Evolutionary conservation across 139 green algal genomes (phyloP), one percentile per base, ranked within the genome.

Genomic region (Bryopsis sp.): DNA sequence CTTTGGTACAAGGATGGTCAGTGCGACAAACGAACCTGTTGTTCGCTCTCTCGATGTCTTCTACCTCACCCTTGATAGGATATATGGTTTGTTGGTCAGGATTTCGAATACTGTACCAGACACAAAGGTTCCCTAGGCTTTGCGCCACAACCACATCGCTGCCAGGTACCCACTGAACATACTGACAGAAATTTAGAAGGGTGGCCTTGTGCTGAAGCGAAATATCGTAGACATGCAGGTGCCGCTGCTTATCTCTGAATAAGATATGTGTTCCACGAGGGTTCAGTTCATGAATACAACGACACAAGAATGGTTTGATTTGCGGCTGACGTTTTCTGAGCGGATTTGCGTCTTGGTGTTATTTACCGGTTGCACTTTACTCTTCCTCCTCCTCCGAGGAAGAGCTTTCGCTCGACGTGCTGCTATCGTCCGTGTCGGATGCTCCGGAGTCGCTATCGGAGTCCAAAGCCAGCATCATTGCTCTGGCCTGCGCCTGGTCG

Each of bases 131-230:
- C 64, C 72, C 67, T 29, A 81, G 71, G 70, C 59, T 82, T 72
- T 95, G 88, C 11, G 84, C 88, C 33, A 95, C 87, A 8, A 95
- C 79, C 19, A 92, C 87, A 66, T 92, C 84, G 15, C 66, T 82
- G 61, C 73, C 70, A 6, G 88, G 88, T 31, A 93, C 87, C 88
- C 88, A 95, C 79, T 92, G 86, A 48, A 88, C 84, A 68, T 95
- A 95, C 61, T 76, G 77, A 69, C 78, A 87, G 71, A 82, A 89
- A 68, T 83, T 78, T 29, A 92, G 81, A 64, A 95, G 77, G 63
- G 82, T 89, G 66, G 65, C 77, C 43, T 82, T 84, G 71, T 87
- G 73, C 75, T 88, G 82, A 6, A 47, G 46, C 57, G 58, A 50
- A 28, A 95, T 72, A 76, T 86, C 72, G 71, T 78, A 89, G 32